Percentiles rank a stretch among this genome's conserved stretches.
phyloP scores from a whole-genome alignment of 2,329 filamentous ascomycete species.

The Domatiomyces globalis region DNA sequence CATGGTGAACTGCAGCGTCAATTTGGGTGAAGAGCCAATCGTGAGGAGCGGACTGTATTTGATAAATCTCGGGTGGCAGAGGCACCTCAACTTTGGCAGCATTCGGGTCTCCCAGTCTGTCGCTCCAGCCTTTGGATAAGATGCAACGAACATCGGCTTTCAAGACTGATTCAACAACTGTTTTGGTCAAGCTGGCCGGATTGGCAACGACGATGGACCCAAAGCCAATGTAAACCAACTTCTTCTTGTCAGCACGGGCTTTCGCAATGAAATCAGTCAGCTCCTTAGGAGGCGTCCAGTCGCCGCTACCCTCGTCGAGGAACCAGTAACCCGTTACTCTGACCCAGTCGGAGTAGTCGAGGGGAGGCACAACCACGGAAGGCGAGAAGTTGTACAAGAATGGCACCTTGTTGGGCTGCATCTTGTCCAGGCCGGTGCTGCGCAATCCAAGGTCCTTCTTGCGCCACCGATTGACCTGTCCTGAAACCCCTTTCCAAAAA shows the following conservation, averaged over 20 bases:
- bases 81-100: conserved; percentile 50
- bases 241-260: conserved; percentile 68
- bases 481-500: conserved; percentile 87
- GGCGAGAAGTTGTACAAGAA: conserved; percentile 97
- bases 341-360: conserved; percentile 97
- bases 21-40: conserved; percentile 94
- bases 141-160: conserved; percentile 92
- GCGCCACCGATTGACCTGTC: conserved; percentile 87
- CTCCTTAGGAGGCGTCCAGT: conserved; percentile 60
- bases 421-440: conserved; percentile 70
- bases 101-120: conserved; percentile 52
- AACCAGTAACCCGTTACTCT: conserved; percentile 98
- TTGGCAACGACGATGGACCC: conserved; percentile 91
- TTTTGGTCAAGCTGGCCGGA: conserved; percentile 72
- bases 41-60: conserved; percentile 82
- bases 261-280: conserved; percentile 69
- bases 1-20: conserved; percentile 87
- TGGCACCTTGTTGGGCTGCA: conserved; percentile 94
- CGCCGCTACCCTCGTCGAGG: conserved; percentile 51
- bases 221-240: conserved; percentile 92
- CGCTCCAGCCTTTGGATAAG: conserved; percentile 92
- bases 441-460: conserved; percentile 64
- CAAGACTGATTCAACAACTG: conserved; percentile 80
- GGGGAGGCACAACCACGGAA: conserved; percentile 78
- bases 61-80: conserved; percentile 65